Evolutionary conservation across 495 filamentous ascomycete species (phyloP).

Genomic region (Xylaria venustula): DNA sequence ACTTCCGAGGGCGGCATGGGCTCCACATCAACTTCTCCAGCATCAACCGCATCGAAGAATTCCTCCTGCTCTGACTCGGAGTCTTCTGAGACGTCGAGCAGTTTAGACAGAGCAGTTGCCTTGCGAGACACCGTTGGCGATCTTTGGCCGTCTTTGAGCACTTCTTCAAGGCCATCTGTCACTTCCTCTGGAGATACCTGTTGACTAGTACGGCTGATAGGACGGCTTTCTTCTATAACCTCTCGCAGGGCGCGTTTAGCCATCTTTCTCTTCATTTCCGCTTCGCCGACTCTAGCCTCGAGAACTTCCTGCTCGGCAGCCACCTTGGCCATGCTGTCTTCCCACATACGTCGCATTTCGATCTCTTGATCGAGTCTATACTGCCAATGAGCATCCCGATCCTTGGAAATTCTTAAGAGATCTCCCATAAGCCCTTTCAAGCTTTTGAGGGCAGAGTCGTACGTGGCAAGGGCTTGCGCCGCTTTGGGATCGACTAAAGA

Average conservation of each 20-base stretch:
- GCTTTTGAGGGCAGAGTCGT: conserved; percentile 84
- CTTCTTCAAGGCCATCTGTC: conserved; percentile 26
- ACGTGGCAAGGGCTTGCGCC: conserved; percentile 77
- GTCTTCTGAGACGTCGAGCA: conserved; percentile 64
- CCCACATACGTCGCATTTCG: conserved; percentile 89
- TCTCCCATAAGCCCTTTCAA: conserved; percentile 84
- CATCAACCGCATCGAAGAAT: conserved; percentile 96
- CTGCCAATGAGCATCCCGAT: conserved; percentile 96
- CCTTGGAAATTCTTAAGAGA: conserved; percentile 83
- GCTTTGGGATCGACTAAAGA: conserved; percentile 72
- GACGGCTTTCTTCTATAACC: conserved; percentile 58
- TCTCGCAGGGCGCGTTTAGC: conserved; percentile 90
- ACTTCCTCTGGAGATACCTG: conserved; percentile 34
- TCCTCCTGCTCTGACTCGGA: conserved; percentile 87
- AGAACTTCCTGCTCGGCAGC: conserved; percentile 91
- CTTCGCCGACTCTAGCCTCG: conserved; percentile 81
- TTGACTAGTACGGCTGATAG: conserved; percentile 34
- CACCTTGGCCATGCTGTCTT: conserved; percentile 95
- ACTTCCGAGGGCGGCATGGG: conserved; percentile 47
- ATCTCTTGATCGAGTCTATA: conserved; percentile 87
- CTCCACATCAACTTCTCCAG: conserved; percentile 81
- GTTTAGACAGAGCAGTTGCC: conserved; percentile 58
- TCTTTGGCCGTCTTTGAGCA: conserved; percentile 30
- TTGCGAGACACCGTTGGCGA: conserved; percentile 51
- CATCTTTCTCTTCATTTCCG: conserved; percentile 82